These are phyloP conservation scores for Rhizopus delemar DNA, from an alignment of 371 early-diverging fungal genomes.

Conservation along the genomic window DNA sequence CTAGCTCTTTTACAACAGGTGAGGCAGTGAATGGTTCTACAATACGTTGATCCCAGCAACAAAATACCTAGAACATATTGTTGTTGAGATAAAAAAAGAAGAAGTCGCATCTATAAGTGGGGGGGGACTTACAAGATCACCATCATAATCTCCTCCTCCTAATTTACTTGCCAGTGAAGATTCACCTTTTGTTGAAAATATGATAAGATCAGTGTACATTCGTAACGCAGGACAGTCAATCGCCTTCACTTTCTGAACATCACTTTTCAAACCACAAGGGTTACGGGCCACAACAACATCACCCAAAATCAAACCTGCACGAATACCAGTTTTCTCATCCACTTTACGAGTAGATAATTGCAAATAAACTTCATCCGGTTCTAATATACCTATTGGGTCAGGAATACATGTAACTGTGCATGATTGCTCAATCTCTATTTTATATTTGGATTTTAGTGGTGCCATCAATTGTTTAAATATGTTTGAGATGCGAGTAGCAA, in stretches of 20 bases:
- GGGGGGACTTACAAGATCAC: constrained; percentile 43
- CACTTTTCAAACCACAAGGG: constrained; percentile 48
- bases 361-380: constrained; percentile 42
- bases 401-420: constrained; percentile 51
- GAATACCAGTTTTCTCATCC: constrained; percentile 46
- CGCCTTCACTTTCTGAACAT: constrained; percentile 47
- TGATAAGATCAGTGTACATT: constrained; percentile 46
- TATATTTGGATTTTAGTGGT: constrained; percentile 37
- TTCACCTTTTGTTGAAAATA: constrained; percentile 44
- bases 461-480: constrained; percentile 38
- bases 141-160: constrained; percentile 59
- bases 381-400: constrained; percentile 44
- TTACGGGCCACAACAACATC: constrained; percentile 49
- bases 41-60: constrained; percentile 55
- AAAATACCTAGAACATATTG: constrained; percentile 36
- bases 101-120: too few species aligned
- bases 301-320: constrained; percentile 41
- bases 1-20: constrained; percentile 19
- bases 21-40: constrained; percentile 33
- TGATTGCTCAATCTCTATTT: constrained; percentile 45
- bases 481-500: constrained; percentile 39
- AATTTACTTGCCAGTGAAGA: constrained; percentile 46
- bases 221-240: constrained; percentile 39
- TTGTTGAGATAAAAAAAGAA: too few species aligned
- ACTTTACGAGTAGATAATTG: constrained; percentile 35